These are phyloP conservation scores for Aureobasidium subglaciale DNA, from an alignment of 2,329 filamentous ascomycete species.

Conservation along the genomic window DNA sequence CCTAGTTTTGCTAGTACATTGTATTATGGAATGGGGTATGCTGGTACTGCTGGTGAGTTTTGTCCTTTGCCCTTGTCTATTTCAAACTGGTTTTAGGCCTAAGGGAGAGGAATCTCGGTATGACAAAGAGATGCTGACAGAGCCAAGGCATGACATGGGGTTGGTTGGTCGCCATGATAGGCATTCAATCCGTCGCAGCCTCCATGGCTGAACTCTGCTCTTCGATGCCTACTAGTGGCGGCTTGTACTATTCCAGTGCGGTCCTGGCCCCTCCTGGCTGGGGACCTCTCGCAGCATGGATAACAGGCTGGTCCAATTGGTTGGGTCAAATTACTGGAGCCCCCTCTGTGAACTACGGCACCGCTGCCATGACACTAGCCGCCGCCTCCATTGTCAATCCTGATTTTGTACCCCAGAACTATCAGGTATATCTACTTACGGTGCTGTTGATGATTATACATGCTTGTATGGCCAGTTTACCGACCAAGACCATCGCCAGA, in stretches of 20 bases:
- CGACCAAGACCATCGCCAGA: slow-evolving; percentile 61
- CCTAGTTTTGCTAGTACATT: slow-evolving; percentile 66
- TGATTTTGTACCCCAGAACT: slow-evolving; percentile 55
- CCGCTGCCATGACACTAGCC: slow-evolving; percentile 64
- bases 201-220: slow-evolving; percentile 62
- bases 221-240: slow-evolving; percentile 61
- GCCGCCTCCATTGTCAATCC: slow-evolving; percentile 62
- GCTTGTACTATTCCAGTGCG: slow-evolving; percentile 66
- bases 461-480: slow-evolving; percentile 59
- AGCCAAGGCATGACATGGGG: slow-evolving; percentile 48
- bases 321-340: slow-evolving; percentile 59
- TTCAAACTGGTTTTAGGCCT: too few relatives aligned
- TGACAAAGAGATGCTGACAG: too few relatives aligned
- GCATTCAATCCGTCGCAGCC: slow-evolving; percentile 63
- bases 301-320: slow-evolving; percentile 67
- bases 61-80: not conserved
- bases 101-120: too few relatives aligned
- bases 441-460: slow-evolving; percentile 62
- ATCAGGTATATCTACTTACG: slow-evolving; percentile 63
- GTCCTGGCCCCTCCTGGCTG: slow-evolving; percentile 61
- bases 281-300: slow-evolving; percentile 60
- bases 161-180: slow-evolving; percentile 65
- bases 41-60: slow-evolving; percentile 50
- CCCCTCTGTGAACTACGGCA: slow-evolving; percentile 59
- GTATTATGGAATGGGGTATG: slow-evolving; percentile 58